Base-by-base conservation (phyloP, 768 basidiomycete genomes). In the Ramaria rubella region DNA sequence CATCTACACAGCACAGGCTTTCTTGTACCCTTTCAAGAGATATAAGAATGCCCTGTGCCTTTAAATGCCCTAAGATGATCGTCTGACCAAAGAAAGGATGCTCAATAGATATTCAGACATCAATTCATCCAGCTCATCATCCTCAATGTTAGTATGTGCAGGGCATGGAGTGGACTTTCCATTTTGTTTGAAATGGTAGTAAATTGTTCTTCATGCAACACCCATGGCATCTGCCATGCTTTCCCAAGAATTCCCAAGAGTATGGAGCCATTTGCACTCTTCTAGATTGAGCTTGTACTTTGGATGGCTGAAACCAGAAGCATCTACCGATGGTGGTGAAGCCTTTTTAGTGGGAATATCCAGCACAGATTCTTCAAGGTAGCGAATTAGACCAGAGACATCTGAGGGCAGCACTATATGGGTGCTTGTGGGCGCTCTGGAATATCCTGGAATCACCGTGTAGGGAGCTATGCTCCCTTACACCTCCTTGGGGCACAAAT, bases 241-340 rank as follows among this genome's bases (percentile, higher is more conserved):
- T n/a, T n/a, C n/a, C n/a, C 65, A 69, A 5, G 61, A 52, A 19
- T 65, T 60, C 8, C 68, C 68, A 52, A 67, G 54, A 29, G 65
- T 55, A 45, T 69, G 67, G 0, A 69, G 61, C 34, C 63, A 52
- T 2, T 48, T 9, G 3, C 65, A 64, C 0, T 63, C 57, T 17
- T 62, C 52, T 3, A 68, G 46, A 53, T 69, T 61, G 1, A 68
- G n/a, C n/a, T n/a, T n/a, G n/a, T n/a, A n/a, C n/a, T n/a, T n/a
- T n/a, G n/a, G n/a, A n/a, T n/a, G n/a, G 36, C 36, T n/a, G 36
- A 38, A n/a, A 11, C n/a, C n/a, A 11, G 11, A 11, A 38, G 36
- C n/a, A 38, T 38, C 11, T 11, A 38, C 36, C 11, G 36, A 38
- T 11, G 36, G 36, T 11, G 36, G 36, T 38, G 36, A n/a, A 38